phyloP scores from a whole-genome alignment of 1,139 yeast genomes.

The Kodamaea alishanica region DNA sequence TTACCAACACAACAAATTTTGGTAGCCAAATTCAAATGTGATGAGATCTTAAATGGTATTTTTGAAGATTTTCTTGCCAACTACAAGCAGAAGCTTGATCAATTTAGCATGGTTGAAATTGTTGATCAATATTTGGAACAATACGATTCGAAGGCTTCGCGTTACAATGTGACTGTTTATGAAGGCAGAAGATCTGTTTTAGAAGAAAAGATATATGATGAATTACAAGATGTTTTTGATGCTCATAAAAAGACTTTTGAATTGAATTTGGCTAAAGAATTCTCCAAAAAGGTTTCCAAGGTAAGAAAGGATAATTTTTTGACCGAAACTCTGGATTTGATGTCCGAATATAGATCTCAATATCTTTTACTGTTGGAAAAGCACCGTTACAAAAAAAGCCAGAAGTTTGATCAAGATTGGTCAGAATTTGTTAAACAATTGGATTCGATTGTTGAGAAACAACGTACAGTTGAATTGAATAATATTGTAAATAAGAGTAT shows the following conservation, averaged over 20 bases:
- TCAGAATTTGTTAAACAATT: constrained; percentile 13
- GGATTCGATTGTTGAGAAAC: constrained; percentile 27
- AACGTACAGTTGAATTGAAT: constrained; percentile 47
- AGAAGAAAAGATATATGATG: constrained; percentile 40
- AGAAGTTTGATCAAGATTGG: constrained; percentile 5
- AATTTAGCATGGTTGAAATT: constrained; percentile 34
- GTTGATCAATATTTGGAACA: constrained; percentile 43
- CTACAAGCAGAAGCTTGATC: constrained; percentile 22
- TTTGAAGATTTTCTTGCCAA: constrained; percentile 44
- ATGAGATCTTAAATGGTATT: constrained; percentile 65
- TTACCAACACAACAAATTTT: constrained; percentile 94
- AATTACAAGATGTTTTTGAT: constrained; percentile 44
- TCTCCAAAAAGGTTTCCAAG: constrained; percentile 9
- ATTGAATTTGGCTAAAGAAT: constrained; percentile 18
- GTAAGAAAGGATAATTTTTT: constrained; percentile 4
- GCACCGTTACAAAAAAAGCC: constrained; percentile 6
- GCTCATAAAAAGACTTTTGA: constrained; percentile 13
- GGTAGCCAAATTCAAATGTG: constrained; percentile 93
- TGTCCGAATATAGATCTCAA: background rate
- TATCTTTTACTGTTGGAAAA: constrained; percentile 4
- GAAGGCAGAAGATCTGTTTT: constrained; percentile 54
- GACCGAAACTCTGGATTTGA: constrained; percentile 3
- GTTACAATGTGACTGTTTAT: constrained; percentile 66
- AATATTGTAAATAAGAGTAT: constrained; percentile 32
- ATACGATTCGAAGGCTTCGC: constrained; percentile 69